Evolutionary conservation across 2,329 filamentous ascomycete genomes (phyloP).

Genomic region (Neonectria hederae): DNA sequence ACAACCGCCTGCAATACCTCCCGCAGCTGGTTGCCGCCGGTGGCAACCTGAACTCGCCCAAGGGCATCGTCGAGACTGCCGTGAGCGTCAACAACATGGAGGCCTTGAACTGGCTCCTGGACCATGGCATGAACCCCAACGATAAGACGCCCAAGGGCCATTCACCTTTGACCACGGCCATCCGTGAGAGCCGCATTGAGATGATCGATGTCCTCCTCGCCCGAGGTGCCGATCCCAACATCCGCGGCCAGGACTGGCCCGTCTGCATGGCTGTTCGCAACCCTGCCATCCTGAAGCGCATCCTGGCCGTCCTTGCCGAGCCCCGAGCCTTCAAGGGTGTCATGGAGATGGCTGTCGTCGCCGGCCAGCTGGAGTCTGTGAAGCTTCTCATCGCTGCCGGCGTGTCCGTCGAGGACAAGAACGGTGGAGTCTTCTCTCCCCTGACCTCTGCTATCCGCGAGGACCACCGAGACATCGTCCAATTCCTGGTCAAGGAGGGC

Average conservation of each 20-base stretch:
- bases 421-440: constrained; percentile 76
- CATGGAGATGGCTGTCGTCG: constrained; percentile 73
- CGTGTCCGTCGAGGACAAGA: constrained; percentile 75
- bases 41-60: constrained; percentile 66
- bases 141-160: constrained; percentile 65
- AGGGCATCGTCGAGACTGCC: constrained; percentile 72
- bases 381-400: constrained; percentile 72
- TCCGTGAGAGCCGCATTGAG: constrained; percentile 66
- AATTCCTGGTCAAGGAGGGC: constrained; percentile 68
- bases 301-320: constrained; percentile 66
- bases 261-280: constrained; percentile 73
- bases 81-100: constrained; percentile 70
- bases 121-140: constrained; percentile 68
- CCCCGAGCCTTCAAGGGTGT: constrained; percentile 72
- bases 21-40: constrained; percentile 68
- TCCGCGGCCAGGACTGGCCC: constrained; percentile 75
- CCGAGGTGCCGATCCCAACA: constrained; percentile 68
- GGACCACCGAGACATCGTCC: constrained; percentile 67
- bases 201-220: constrained; percentile 67
- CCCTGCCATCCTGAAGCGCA: constrained; percentile 66
- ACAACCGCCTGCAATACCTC: constrained; percentile 69
- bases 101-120: constrained; percentile 68
- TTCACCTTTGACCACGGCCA: constrained; percentile 73
- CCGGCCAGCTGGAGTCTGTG: constrained; percentile 72
- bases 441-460: constrained; percentile 75